Base-by-base conservation (phyloP, 1,284 basidiomycete genomes). In the Malassezia obtusa region DNA sequence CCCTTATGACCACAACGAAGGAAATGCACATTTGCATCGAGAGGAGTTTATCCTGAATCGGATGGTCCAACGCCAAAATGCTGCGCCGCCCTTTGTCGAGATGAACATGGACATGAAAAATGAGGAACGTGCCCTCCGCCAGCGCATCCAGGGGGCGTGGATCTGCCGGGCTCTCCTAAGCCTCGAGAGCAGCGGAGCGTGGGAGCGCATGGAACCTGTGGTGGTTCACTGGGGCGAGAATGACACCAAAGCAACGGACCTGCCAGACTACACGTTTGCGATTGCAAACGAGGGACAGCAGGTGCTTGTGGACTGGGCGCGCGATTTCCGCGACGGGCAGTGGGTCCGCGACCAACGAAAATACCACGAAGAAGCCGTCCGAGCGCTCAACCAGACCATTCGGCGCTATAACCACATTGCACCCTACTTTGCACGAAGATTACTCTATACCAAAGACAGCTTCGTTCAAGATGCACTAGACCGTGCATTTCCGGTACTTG, bases 71-170 rank as follows among this genome's bases (percentile, higher is more conserved):
- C 78, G 83, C 33, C 86, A 89, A 64, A 87, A 86, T 14, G 86
- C 85, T 2, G 81, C 83, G 0, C 89, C 89, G n/a, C 85, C 87
- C 2, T 92, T 87, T 87, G 84, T 92, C 3, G 88, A 91, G 73
- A 67, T 89, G 30, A 89, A 90, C 74, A 77, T 58, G 77, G 80
- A 81, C 53, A 74, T 85, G 30, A 82, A 85, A 49, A 70, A 73
- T 1, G 79, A 84, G 0, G 71, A 84, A 4, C 65, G 62, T 2
- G 76, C 80, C 0, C 89, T 89, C 74, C 81, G 87, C 2, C 76
- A 78, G 21, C 77, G 83, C 4, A 75, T 90, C 1, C 58, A 40
- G 76, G 77, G 51, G 75, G 80, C 58, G 0, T 89, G 84, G 84
- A 79, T 80, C 6, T 79, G 85, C 12, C 79, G 83, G 24, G 81